These are phyloP conservation scores for Naganishia onofrii DNA, from an alignment of 768 basidiomycete genomes.

Conservation along the genomic window DNA sequence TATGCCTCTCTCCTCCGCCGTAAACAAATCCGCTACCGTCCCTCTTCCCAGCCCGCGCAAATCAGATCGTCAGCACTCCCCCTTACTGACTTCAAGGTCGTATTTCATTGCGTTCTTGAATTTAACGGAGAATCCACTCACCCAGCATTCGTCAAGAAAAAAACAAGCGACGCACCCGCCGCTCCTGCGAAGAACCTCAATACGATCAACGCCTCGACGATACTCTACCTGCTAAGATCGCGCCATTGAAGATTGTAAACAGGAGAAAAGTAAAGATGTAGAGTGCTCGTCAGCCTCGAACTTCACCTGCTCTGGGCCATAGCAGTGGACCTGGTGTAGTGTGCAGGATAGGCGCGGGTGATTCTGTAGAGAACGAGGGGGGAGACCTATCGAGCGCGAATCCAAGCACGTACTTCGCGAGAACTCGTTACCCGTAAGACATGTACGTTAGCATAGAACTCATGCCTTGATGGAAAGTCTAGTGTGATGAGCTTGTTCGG, in stretches of 20 bases:
- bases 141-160: constrained; percentile 36
- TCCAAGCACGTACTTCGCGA: constrained; percentile 38
- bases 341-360: background rate
- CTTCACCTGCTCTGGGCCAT: constrained; percentile 43
- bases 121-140: background rate
- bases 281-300: constrained; percentile 44
- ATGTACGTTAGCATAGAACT: too few relatives aligned
- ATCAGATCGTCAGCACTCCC: background rate
- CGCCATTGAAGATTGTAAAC: constrained; percentile 50
- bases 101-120: background rate
- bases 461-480: too few relatives aligned
- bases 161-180: constrained; percentile 44
- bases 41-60: constrained; percentile 31
- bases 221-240: constrained; percentile 43
- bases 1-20: constrained; percentile 43
- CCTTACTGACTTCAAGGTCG: too few relatives aligned
- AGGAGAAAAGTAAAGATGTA: constrained; percentile 41
- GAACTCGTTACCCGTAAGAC: too few relatives aligned
- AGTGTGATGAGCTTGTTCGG: background rate
- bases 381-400: constrained; percentile 48
- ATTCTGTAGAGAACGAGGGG: constrained; percentile 18
- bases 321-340: background rate
- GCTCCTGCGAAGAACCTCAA: constrained; percentile 46
- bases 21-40: constrained; percentile 44
- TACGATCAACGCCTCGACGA: constrained; percentile 43